Evolutionary conservation across 2,329 filamentous ascomycete species (phyloP).

Genomic region (Penicillium brevicompactum): DNA sequence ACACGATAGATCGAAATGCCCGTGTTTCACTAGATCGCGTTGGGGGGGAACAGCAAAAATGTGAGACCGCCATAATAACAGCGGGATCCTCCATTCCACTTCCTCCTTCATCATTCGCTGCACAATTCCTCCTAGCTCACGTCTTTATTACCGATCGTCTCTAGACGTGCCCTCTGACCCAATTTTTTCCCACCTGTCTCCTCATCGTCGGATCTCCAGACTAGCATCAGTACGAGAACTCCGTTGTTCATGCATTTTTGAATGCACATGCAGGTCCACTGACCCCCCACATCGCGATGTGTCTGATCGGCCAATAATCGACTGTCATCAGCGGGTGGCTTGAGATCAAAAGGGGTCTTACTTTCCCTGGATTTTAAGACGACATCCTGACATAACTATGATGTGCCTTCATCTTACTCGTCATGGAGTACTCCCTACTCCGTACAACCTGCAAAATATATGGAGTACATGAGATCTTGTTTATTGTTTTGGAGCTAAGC

Average conservation of each 20-base stretch:
- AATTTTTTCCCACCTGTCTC: neutral
- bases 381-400: neutral
- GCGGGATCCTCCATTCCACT: slow-evolving; percentile 16
- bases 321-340: neutral
- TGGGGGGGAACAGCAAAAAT: slow-evolving; percentile 20
- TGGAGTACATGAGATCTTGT: too few relatives aligned
- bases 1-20: slow-evolving; percentile 3
- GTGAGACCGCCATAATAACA: slow-evolving; percentile 22
- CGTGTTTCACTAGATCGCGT: slow-evolving; percentile 24
- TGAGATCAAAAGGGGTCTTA: slow-evolving; percentile 1
- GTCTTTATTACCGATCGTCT: slow-evolving; percentile 6
- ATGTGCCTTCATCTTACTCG: neutral
- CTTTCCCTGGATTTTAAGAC: neutral
- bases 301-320: slow-evolving; percentile 3
- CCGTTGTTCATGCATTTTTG: too few relatives aligned
- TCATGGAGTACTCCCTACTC: too few relatives aligned
- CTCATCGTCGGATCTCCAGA: neutral
- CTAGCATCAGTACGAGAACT: too few relatives aligned
- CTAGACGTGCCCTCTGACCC: neutral
- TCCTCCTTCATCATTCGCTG: neutral
- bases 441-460: too few relatives aligned
- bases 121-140: neutral
- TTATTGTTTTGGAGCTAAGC: slow-evolving; percentile 5
- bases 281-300: neutral
- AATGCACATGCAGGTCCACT: slow-evolving; percentile 6